Percentiles rank a stretch among this genome's conserved stretches.
phyloP scores from a whole-genome alignment of 2,329 filamentous ascomycete genomes.

The Colletotrichum sp. region DNA sequence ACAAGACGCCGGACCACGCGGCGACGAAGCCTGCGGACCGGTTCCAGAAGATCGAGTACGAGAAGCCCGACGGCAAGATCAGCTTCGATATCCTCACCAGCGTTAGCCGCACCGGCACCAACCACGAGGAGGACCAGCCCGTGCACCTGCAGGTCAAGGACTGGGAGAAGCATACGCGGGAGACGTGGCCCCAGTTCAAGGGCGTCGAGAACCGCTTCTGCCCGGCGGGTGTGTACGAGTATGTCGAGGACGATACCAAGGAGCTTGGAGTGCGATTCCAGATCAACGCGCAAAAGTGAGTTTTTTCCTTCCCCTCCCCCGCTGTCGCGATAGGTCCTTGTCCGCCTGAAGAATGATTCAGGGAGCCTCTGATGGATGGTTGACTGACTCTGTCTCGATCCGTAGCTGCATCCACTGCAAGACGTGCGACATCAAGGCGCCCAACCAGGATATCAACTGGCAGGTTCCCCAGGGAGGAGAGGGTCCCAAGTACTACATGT shows the following conservation, averaged over 20 bases:
- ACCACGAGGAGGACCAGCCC: conserved; percentile 98
- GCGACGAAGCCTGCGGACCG: conserved; percentile 81
- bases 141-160: conserved; percentile 95
- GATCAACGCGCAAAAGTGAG: conserved; percentile 97
- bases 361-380: neutral
- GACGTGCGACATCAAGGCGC: conserved; percentile 99
- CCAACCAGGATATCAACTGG: conserved; percentile 97
- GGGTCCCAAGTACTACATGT: conserved; percentile 75
- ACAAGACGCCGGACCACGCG: conserved; percentile 78
- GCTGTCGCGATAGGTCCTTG: neutral
- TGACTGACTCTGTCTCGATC: neutral
- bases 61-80: conserved; percentile 94
- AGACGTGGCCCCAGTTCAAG: conserved; percentile 86
- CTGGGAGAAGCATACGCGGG: conserved; percentile 87
- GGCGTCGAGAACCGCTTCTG: conserved; percentile 97
- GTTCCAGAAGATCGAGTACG: conserved; percentile 91
- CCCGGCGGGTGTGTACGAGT: conserved; percentile 96
- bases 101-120: conserved; percentile 93
- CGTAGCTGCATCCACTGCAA: conserved; percentile 97
- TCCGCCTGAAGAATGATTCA: neutral
- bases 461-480: conserved; percentile 92
- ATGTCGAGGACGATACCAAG: conserved; percentile 90
- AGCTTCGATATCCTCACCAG: conserved; percentile 96
- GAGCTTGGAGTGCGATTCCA: conserved; percentile 91
- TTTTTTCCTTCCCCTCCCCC: conserved; percentile 27